These are phyloP conservation scores for Geotrichum bryndzae DNA, from an alignment of 1,139 yeast species.

Conservation along the genomic window DNA sequence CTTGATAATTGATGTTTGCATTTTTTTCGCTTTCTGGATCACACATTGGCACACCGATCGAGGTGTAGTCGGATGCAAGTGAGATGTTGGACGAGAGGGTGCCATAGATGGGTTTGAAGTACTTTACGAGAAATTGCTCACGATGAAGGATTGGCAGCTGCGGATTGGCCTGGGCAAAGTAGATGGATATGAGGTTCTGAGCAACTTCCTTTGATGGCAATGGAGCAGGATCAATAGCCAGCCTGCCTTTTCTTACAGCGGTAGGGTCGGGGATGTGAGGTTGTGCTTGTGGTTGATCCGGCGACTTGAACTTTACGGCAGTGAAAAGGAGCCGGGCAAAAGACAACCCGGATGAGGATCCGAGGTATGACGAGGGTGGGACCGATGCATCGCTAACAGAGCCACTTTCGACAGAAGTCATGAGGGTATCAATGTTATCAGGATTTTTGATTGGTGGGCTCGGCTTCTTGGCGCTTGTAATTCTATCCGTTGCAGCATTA, in stretches of 20 bases:
- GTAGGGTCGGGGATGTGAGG: background rate
- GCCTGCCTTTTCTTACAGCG: background rate
- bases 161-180: slow-evolving; percentile 73
- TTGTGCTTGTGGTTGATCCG: background rate
- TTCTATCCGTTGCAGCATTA: background rate
- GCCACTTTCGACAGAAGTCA: slow-evolving; percentile 29
- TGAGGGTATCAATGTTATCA: slow-evolving; percentile 22
- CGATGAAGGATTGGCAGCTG: slow-evolving; percentile 79
- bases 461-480: background rate
- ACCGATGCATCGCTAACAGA: slow-evolving; percentile 28
- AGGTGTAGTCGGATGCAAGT: slow-evolving; percentile 57
- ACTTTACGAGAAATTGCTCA: slow-evolving; percentile 59
- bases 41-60: slow-evolving; percentile 38
- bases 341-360: slow-evolving; percentile 56
- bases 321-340: slow-evolving; percentile 73
- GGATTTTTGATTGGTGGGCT: background rate
- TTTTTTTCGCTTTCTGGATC: background rate
- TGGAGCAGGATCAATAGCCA: slow-evolving; percentile 40
- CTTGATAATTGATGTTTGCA: too few relatives aligned
- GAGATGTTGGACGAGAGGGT: slow-evolving; percentile 48
- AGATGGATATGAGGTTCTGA: slow-evolving; percentile 56
- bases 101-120: slow-evolving; percentile 78
- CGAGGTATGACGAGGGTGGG: slow-evolving; percentile 41
- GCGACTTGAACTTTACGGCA: slow-evolving; percentile 51
- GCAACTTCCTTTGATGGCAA: slow-evolving; percentile 73